Conservation (phyloP, 1,284 basidiomycete species). For the Cryptococcus wingfieldii region DNA sequence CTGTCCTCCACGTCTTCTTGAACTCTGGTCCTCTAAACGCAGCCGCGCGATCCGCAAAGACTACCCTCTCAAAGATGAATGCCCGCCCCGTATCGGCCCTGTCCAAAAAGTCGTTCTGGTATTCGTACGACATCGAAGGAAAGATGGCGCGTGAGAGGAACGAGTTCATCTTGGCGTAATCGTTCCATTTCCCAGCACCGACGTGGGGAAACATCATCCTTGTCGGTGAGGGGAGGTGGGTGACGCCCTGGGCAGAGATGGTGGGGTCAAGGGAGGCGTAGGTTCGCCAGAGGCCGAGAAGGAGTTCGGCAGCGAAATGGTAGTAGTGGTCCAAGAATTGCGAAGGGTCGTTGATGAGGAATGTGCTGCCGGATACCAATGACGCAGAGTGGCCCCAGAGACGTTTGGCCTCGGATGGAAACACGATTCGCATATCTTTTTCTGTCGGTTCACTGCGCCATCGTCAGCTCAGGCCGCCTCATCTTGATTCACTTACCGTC, state of each 20-base stretch:
- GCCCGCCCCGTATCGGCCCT: conserved; percentile 63
- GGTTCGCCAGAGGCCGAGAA: conserved; percentile 81
- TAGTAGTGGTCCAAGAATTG: conserved; percentile 65
- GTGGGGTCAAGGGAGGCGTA: conserved; percentile 72
- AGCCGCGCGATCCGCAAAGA: conserved; percentile 76
- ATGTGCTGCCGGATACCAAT: conserved; percentile 42
- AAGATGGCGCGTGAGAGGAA: conserved; percentile 72
- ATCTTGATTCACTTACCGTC: conserved; percentile 29
- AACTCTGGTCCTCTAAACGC: conserved; percentile 68
- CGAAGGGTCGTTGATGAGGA: conserved; percentile 69
- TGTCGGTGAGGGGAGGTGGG: conserved; percentile 62
- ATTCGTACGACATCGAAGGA: conserved; percentile 60
- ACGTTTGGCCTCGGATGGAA: conserved; percentile 60
- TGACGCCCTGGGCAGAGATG: conserved; percentile 60
- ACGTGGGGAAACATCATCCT: conserved; percentile 70
- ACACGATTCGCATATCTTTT: conserved; percentile 70
- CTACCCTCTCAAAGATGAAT: conserved; percentile 74
- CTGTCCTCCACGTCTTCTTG: conserved; percentile 65
- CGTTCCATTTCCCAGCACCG: conserved; percentile 72
- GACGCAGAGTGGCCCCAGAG: conserved; percentile 59
- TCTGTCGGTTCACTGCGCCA: conserved; percentile 58
- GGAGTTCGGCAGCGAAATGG: conserved; percentile 67
- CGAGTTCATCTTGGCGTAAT: conserved; percentile 65
- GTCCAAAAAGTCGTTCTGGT: conserved; percentile 55
- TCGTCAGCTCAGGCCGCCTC: neutral